Conservation (phyloP, 495 filamentous ascomycete species). For the Penicillium robsamsonii region DNA sequence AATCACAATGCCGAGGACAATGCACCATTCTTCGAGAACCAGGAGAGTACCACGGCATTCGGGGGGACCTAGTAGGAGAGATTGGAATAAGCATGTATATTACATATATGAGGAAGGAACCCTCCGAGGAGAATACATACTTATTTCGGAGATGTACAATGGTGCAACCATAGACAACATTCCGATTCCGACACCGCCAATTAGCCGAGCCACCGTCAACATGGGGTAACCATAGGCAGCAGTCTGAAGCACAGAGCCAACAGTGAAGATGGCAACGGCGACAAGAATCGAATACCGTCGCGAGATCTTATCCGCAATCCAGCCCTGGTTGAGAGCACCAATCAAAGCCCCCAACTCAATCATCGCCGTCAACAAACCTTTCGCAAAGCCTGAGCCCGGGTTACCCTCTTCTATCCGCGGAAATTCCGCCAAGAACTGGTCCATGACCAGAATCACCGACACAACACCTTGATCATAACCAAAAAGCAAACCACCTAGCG, state of each 20-base stretch:
- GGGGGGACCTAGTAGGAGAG: constrained; percentile 39
- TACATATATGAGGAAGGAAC: background rate
- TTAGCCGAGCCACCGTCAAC: constrained; percentile 56
- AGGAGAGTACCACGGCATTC: constrained; percentile 53
- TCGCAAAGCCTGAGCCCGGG: constrained; percentile 54
- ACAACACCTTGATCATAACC: constrained; percentile 60
- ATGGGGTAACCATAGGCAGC: constrained; percentile 54
- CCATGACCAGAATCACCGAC: constrained; percentile 56
- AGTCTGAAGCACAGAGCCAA: constrained; percentile 57
- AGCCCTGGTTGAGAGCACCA: constrained; percentile 57
- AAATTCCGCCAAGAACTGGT: constrained; percentile 54
- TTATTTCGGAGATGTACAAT: constrained; percentile 57
- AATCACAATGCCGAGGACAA: constrained; percentile 55
- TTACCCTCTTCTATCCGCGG: constrained; percentile 39
- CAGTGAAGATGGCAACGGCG: constrained; percentile 53
- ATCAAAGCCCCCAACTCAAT: constrained; percentile 57
- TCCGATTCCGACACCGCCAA: constrained; percentile 61
- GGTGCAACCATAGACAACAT: constrained; percentile 55
- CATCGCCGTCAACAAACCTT: constrained; percentile 60
- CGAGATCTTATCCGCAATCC: constrained; percentile 58
- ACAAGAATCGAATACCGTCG: constrained; percentile 57
- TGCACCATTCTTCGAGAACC: constrained; percentile 54
- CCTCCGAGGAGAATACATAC: constrained; percentile 18
- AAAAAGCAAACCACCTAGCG: constrained; percentile 56
- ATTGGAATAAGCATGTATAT: constrained; percentile 3